Evolutionary conservation across 2,329 filamentous ascomycete genomes (phyloP).

Genomic region (Talaromyces rugulosus): DNA sequence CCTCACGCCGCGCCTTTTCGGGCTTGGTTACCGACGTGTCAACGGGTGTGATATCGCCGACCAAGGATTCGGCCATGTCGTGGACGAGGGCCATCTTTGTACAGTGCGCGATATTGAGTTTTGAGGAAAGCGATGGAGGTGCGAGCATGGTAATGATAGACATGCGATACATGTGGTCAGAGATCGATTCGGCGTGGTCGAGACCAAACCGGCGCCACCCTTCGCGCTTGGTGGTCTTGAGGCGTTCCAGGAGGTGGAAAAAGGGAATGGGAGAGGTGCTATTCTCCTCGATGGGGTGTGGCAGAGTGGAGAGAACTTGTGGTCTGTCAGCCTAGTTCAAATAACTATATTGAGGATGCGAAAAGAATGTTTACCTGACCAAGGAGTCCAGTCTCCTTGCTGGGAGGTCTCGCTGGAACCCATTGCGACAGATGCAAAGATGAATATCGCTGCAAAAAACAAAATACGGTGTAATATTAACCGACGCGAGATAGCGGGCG

Average conservation of each 20-base stretch:
- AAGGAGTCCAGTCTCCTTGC: conserved; percentile 11
- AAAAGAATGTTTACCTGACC: conserved; percentile 7
- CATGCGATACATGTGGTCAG: conserved; percentile 99
- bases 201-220: conserved; percentile 92
- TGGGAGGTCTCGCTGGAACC: conserved; percentile 8
- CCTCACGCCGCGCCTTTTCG: conserved; percentile 86
- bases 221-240: conserved; percentile 95
- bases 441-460: conserved; percentile 4
- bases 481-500: background rate
- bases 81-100: conserved; percentile 94
- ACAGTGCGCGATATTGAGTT: conserved; percentile 75
- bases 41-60: conserved; percentile 94
- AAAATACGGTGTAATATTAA: background rate
- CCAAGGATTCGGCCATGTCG: conserved; percentile 94
- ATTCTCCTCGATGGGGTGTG: conserved; percentile 55
- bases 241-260: conserved; percentile 87
- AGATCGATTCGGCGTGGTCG: conserved; percentile 73
- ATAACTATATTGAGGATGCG: background rate
- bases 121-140: conserved; percentile 65
- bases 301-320: conserved; percentile 61
- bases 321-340: background rate
- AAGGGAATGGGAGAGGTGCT: conserved; percentile 77
- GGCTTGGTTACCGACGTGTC: conserved; percentile 72
- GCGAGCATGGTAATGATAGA: conserved; percentile 91
- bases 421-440: conserved; percentile 1